Evolutionary conservation across 208 protist species (phyloP), one percentile per base, ranked within the genome.

Genomic region (Trypanosoma brucei): DNA sequence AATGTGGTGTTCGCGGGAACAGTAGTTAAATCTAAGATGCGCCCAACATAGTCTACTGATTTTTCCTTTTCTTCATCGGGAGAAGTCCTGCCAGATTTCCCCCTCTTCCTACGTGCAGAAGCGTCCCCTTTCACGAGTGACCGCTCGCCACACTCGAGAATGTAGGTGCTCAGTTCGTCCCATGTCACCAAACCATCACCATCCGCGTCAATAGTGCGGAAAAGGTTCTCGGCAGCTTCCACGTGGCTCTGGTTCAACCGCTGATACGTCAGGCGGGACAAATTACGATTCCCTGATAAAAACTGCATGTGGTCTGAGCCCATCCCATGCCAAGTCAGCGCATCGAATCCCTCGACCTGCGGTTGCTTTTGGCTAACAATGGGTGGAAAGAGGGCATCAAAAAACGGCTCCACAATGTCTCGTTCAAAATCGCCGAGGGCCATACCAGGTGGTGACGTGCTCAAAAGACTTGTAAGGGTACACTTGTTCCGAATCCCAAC

Each of bases 181-280:
- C 84, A 91, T 6, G 78, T 79, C 36, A 91, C 72, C 45, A 65
- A 70, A 14, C 74, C 76, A 67, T 87, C 80, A 0, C 53, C 77
- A 55, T 86, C 81, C 44, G 76, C 76, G 76, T 91, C 84, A 67
- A 91, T 80, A 13, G 76, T 44, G 58, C 69, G 67, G 55, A 91
- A 91, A 36, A 91, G 76, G 70, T 79, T 66, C 45, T 78, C 68
- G 37, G 70, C 68, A 36, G 70, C 79, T 45, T 61, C 54, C 40
- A 84, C 63, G 39, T 83, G 75, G 35, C 65, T 67, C 8, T 42
- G 30, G 3, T 68, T 57, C 4, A 56, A 39, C 2, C 59, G 68
- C 7, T 71, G 57, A 56, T 72, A 79, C 7, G 52, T 40, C 7
- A 14, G 22, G 8, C 42, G 48, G 42, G 37, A 7, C 3, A 31